Conservation (phyloP, 805 yeast species). For the Saturnispora sanitii region DNA sequence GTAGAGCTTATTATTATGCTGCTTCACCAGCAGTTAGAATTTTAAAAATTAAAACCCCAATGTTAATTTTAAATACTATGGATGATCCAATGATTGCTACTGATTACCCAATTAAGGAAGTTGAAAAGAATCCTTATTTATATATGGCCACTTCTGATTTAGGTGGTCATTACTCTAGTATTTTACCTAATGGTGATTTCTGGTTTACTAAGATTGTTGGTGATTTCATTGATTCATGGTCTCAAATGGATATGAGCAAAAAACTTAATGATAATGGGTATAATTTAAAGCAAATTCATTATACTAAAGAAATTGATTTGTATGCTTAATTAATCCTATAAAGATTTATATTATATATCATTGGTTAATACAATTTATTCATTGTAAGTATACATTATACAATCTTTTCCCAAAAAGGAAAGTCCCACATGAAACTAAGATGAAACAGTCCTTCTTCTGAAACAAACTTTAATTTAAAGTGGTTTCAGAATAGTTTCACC, state of each 20-base stretch:
- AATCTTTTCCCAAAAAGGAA: too few species aligned
- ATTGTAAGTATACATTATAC: too few species aligned
- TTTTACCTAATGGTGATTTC: slow-evolving; percentile 34
- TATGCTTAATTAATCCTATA: not conserved
- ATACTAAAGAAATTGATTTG: slow-evolving; percentile 10
- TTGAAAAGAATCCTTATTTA: slow-evolving; percentile 46
- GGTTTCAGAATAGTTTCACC: too few species aligned
- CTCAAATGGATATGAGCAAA: slow-evolving; percentile 11
- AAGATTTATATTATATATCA: not conserved
- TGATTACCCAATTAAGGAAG: slow-evolving; percentile 42
- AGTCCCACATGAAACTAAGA: too few species aligned
- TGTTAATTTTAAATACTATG: slow-evolving; percentile 45
- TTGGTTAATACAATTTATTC: not conserved
- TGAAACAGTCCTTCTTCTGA: too few species aligned
- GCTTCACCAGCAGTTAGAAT: slow-evolving; percentile 54
- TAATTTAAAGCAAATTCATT: slow-evolving; percentile 14
- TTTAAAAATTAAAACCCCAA: slow-evolving; percentile 49
- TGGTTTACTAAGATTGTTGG: slow-evolving; percentile 39
- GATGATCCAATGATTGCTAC: slow-evolving; percentile 63
- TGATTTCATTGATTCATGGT: slow-evolving; percentile 32
- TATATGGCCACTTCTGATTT: slow-evolving; percentile 47
- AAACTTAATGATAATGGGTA: slow-evolving; percentile 16
- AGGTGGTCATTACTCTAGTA: slow-evolving; percentile 63
- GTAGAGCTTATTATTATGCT: slow-evolving; percentile 52
- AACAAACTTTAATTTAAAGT: too few species aligned